Evolutionary conservation across 768 basidiomycete species (phyloP), one percentile per base, ranked within the genome.

Genomic region (Phaeolepiota aurea): DNA sequence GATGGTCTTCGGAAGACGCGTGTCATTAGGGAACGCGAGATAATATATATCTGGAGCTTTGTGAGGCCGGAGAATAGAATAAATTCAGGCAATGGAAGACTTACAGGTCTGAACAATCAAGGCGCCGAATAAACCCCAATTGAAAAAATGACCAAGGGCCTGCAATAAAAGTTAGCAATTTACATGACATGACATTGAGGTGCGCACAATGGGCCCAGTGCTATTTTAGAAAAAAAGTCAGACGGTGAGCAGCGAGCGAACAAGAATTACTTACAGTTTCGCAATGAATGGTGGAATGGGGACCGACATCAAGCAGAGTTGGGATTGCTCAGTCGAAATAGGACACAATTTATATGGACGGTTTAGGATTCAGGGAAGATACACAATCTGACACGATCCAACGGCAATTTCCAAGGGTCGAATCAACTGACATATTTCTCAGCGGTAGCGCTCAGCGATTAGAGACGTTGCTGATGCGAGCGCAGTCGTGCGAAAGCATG

Each of bases 1-100:
- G 22, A 60, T 41, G 13, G 33, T 20, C 39, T 58, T 58, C 21
- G 50, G 50, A 5, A 46, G 30, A 5, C 20, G 21, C 5, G 46
- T 47, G 36, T 60, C 58, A 9, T 48, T 51, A 0, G 54, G 57
- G 36, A 60, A 60, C 5, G 53, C 51, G 3, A 58, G 38, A 39
- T 58, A 51, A 38, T 58, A 60, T 3, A 58, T 25, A 38, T 58
- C 58, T 58, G n/a, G n/a, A n/a, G n/a, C n/a, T n/a, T n/a, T n/a
- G n/a, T n/a, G n/a, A n/a, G 39, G 5, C 15, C 25, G 40, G 33
- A 12, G 13, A 2, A n/a, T 10, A 14, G 10, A 28, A 13, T 19
- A 28, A 4, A 13, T 33, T 16, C 7, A 32, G 15, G 14, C 12
- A 9, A 32, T 41, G 9, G 4, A 20, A 20, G 30, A 48, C 54